phyloP scores from a whole-genome alignment of 352 stramenopile species.

The Pythium graminicola region DNA sequence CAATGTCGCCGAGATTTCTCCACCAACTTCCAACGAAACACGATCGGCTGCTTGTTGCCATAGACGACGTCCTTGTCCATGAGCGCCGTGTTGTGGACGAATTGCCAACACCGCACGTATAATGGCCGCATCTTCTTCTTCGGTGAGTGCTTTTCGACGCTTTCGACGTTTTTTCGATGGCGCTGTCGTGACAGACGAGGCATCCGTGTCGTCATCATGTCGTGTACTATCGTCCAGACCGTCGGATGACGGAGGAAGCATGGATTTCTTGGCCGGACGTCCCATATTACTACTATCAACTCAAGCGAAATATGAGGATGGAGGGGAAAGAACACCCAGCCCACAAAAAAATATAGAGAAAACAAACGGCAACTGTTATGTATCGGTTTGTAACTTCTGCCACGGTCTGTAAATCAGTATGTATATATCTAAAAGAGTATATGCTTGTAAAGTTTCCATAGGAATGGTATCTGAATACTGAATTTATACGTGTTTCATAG shows the following conservation, averaged over 20 bases:
- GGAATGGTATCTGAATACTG: too few species aligned
- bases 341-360: background rate
- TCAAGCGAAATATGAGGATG: background rate
- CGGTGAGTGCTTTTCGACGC: constrained; percentile 15
- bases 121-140: constrained; percentile 20
- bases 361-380: background rate
- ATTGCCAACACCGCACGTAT: constrained; percentile 12
- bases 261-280: background rate
- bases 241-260: background rate
- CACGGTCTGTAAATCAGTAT: too few species aligned
- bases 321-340: constrained; percentile 1
- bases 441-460: too few species aligned
- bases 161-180: constrained; percentile 7
- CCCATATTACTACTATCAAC: constrained; percentile 3
- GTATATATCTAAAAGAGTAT: too few species aligned
- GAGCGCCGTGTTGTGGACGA: constrained; percentile 9
- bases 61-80: constrained; percentile 9
- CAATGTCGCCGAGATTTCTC: constrained; percentile 11
- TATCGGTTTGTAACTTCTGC: constrained; percentile 3
- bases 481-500: too few species aligned
- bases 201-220: constrained; percentile 9
- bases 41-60: constrained; percentile 16
- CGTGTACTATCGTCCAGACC: background rate
- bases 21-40: background rate
- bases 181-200: background rate